phyloP scores from a whole-genome alignment of 345 rosid species.

The Populus ilicifolia region DNA sequence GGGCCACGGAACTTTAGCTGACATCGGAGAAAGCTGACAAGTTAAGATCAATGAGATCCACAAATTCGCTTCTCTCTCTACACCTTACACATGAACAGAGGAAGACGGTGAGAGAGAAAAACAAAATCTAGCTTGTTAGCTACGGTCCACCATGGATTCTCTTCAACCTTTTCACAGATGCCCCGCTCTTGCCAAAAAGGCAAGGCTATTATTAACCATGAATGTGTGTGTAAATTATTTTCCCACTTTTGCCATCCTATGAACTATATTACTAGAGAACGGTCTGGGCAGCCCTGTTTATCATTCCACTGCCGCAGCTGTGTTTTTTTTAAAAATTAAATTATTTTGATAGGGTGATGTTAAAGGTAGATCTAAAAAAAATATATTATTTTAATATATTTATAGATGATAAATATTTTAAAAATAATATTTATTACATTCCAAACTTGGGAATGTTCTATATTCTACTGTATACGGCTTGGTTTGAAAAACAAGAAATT shows the following conservation, averaged over 20 bases:
- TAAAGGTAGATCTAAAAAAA: too few species aligned
- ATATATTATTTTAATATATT: too few species aligned
- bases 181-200: background rate
- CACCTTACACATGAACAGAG: background rate
- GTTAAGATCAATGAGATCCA: background rate
- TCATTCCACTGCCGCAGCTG: too few species aligned
- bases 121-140: background rate
- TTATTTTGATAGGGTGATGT: too few species aligned
- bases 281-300: too few species aligned
- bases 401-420: too few species aligned
- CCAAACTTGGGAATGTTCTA: too few species aligned
- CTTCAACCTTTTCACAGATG: background rate
- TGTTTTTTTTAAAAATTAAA: too few species aligned
- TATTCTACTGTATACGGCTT: too few species aligned
- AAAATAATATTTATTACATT: too few species aligned
- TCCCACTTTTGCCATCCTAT: background rate
- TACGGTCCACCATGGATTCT: background rate
- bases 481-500: too few species aligned
- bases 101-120: background rate
- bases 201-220: background rate
- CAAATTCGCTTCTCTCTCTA: background rate
- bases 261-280: too few species aligned
- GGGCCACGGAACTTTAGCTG: background rate
- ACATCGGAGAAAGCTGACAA: background rate
- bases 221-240: background rate